Base-by-base conservation (phyloP, 2,329 filamentous ascomycete species). In the Penicillium sp. region DNA sequence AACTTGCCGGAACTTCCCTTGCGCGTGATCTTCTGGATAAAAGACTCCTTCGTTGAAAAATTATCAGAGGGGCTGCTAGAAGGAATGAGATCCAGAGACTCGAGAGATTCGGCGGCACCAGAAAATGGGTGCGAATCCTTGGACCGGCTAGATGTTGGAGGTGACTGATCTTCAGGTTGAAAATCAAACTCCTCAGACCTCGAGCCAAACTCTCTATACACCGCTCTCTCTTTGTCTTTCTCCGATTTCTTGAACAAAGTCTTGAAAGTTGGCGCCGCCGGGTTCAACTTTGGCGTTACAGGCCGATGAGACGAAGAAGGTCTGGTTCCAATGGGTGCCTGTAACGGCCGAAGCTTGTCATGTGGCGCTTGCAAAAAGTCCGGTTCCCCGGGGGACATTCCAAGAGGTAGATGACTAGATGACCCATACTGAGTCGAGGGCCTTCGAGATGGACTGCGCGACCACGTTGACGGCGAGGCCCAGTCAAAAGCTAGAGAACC, bases 241-340 rank as follows among this genome's bases (percentile, higher is more conserved):
- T 77, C 74, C 30, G 75, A 74, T 51, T 72, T 76, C 63, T 72
- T 74, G 58, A 94, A 83, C 38, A 86, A 82, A 9, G 82, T 86
- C 73, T 88, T 93, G 69, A 97, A 97, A 0, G 88, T 90, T 8
- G 92, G 92, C 0, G 93, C 94, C 6, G 90, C 84, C 7, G 94
- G 94, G 65, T 99, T 97, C 26, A 97, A 80, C 64, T 82, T 81
- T 47, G 84, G 65, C 73, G 86, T 77, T 42, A 78, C 67, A 52
- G 74, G 75, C 71, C 85, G 71, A 68, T 86, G 76, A 66, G 79
- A 77, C 47, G 79, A 77, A 65, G 81, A 70, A 70, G 88, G 90
- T 3, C 87, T 85, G 47, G 90, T 95, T 23, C 93, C 93, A 62
- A 97, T 97, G 0, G 84, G 83, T 3, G 82, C 83, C 59, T 85